These are phyloP conservation scores for Acaromyces ingoldii DNA, from an alignment of 1,284 basidiomycete species.

Conservation along the genomic window DNA sequence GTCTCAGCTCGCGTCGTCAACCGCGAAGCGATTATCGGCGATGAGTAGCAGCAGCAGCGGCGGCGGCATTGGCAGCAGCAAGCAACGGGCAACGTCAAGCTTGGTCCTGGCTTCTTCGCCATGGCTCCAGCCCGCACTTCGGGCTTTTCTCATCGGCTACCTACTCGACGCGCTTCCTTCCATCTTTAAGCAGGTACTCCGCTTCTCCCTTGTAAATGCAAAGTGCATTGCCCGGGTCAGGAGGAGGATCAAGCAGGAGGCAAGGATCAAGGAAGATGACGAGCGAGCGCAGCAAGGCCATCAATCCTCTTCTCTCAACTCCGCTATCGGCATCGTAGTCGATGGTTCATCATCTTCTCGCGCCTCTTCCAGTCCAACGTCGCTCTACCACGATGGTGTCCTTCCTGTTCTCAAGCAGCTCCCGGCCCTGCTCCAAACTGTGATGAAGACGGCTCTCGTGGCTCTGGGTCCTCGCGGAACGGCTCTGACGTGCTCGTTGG, in stretches of 20 bases:
- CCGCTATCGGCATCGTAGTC: too few species aligned
- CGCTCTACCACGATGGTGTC: constrained; percentile 5
- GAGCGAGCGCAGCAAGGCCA: neutral
- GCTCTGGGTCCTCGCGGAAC: constrained; percentile 28
- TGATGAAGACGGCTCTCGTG: constrained; percentile 16
- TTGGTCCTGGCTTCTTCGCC: too few species aligned
- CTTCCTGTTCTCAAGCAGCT: constrained; percentile 7
- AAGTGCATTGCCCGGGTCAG: constrained; percentile 15
- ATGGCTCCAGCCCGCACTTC: constrained; percentile 28
- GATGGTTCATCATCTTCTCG: neutral
- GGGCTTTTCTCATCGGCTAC: constrained; percentile 39
- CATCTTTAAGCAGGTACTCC: constrained; percentile 36
- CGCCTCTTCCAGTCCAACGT: neutral
- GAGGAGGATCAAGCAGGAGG: constrained; percentile 19
- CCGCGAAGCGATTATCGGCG: too few species aligned
- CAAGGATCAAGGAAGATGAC: neutral
- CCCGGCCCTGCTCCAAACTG: constrained; percentile 12
- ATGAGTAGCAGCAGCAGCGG: too few species aligned
- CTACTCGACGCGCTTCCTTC: constrained; percentile 37
- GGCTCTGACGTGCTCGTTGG: constrained; percentile 27
- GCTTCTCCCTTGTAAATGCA: constrained; percentile 12
- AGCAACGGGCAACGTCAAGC: too few species aligned
- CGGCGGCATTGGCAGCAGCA: too few species aligned
- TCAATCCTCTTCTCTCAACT: too few species aligned
- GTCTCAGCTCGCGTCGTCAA: too few species aligned